Percentiles rank a stretch among this genome's conserved stretches.
Conservation (phyloP, 108 stramenopile genomes). For the Nannochloropsis salina region DNA sequence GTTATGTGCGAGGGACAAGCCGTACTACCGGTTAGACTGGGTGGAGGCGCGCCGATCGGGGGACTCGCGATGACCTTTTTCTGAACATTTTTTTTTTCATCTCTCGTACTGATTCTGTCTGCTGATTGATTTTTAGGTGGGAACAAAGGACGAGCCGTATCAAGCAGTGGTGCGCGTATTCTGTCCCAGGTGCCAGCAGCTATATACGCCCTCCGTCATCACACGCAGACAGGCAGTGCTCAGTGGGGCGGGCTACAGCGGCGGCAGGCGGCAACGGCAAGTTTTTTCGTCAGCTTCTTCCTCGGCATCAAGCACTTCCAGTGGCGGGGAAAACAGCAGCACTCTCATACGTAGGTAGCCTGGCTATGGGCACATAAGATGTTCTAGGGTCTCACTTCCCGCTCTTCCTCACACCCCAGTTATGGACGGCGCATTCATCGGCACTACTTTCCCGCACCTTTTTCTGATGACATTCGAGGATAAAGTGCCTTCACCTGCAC, state of each 20-base stretch:
- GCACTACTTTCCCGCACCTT: constrained; percentile 87
- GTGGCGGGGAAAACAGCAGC: constrained; percentile 49
- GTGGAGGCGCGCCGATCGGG: not conserved
- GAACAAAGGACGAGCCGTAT: constrained; percentile 74
- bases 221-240: not conserved
- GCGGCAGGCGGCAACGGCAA: constrained; percentile 24
- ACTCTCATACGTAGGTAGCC: not conserved
- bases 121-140: constrained; percentile 47
- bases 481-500: constrained; percentile 62
- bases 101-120: not conserved
- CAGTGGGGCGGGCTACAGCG: not conserved
- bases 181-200: constrained; percentile 82
- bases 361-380: too few species aligned
- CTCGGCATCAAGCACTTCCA: not conserved
- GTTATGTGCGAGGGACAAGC: constrained; percentile 79
- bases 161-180: constrained; percentile 78
- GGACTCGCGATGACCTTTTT: not conserved
- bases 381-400: not conserved
- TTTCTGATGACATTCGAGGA: constrained; percentile 85
- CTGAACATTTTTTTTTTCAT: not conserved
- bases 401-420: not conserved
- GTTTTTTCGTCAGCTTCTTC: constrained; percentile 45
- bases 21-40: constrained; percentile 63
- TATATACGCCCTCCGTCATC: constrained; percentile 54
- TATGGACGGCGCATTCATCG: constrained; percentile 80